A percentile compares a stretch with the other conserved stretches of the same genome.
These are phyloP conservation scores for Trametes versicolor DNA, from an alignment of 1,284 basidiomycete species.

Conservation along the genomic window DNA sequence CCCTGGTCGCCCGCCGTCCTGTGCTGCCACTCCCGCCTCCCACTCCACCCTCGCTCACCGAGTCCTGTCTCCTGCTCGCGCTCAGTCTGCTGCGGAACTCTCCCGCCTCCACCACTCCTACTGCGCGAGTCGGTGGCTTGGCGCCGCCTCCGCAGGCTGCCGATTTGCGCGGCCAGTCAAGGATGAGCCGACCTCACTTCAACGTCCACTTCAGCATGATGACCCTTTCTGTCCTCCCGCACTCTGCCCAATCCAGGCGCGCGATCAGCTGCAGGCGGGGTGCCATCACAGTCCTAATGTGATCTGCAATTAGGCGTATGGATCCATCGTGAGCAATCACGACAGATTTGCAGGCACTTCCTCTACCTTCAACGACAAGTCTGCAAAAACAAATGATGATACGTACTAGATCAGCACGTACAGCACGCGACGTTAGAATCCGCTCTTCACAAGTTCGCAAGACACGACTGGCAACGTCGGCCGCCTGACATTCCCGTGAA, in stretches of 20 bases:
- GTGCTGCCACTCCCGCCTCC: background rate
- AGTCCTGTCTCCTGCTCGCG: background rate
- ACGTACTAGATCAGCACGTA: constrained; percentile 2
- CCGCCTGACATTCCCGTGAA: constrained; percentile 4
- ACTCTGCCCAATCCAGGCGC: background rate
- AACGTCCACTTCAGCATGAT: background rate
- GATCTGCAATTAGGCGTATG: constrained; percentile 27
- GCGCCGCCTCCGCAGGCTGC: constrained; percentile 3
- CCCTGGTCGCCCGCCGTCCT: background rate
- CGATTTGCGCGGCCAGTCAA: background rate
- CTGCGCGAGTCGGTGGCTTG: constrained; percentile 4
- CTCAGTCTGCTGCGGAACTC: constrained; percentile 5
- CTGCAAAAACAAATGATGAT: constrained; percentile 6
- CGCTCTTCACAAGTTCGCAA: background rate
- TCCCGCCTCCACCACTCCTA: background rate
- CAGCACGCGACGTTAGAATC: background rate
- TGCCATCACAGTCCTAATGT: constrained; percentile 20
- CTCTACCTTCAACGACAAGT: constrained; percentile 4
- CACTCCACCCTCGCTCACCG: constrained; percentile 1
- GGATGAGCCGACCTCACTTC: background rate
- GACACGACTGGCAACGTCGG: background rate
- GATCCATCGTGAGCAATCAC: constrained; percentile 34
- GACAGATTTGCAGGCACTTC: constrained; percentile 34
- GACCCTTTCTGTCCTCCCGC: background rate
- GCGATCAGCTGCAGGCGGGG: constrained; percentile 9